Evolutionary conservation across 371 early-diverging fungal genomes (phyloP).

Genomic region (Nematocida major): DNA sequence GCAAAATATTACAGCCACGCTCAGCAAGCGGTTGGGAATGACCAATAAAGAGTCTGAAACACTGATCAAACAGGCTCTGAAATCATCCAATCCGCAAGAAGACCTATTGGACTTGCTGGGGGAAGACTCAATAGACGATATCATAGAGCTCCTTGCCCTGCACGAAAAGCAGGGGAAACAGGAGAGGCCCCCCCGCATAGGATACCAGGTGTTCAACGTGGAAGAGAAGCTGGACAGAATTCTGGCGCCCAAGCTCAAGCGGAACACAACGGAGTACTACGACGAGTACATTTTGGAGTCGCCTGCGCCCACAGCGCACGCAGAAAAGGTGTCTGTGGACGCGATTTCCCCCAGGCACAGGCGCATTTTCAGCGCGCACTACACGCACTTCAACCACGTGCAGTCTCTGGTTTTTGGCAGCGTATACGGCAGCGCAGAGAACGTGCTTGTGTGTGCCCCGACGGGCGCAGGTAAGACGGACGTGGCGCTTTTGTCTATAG

Average conservation of each 20-base stretch:
- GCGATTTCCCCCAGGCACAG: not conserved
- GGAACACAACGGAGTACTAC: conserved; percentile 10
- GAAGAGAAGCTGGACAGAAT: conserved; percentile 35
- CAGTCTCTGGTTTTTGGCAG: conserved; percentile 93
- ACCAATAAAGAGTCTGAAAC: conserved; percentile 38
- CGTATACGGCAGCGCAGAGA: conserved; percentile 74
- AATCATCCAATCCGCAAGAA: conserved; percentile 45
- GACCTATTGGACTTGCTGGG: conserved; percentile 61
- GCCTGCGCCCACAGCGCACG: not conserved
- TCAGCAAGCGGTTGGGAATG: conserved; percentile 40
- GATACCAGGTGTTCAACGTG: not conserved
- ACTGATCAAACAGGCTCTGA: conserved; percentile 48
- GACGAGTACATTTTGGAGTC: conserved; percentile 37
- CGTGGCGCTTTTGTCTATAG: conserved; percentile 74
- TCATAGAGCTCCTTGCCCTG: conserved; percentile 36
- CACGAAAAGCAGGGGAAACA: conserved; percentile 15
- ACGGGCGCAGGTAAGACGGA: conserved; percentile 94
- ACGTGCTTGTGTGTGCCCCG: conserved; percentile 87
- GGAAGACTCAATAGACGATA: conserved; percentile 53
- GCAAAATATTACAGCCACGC: conserved; percentile 34
- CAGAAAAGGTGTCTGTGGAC: not conserved
- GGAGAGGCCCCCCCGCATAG: not conserved
- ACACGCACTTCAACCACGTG: conserved; percentile 83
- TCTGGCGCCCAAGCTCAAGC: conserved; percentile 39
- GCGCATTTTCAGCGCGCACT: conserved; percentile 16